phyloP scores from a whole-genome alignment of 2,329 filamentous ascomycete genomes.

The Microcyclosporella mali region DNA sequence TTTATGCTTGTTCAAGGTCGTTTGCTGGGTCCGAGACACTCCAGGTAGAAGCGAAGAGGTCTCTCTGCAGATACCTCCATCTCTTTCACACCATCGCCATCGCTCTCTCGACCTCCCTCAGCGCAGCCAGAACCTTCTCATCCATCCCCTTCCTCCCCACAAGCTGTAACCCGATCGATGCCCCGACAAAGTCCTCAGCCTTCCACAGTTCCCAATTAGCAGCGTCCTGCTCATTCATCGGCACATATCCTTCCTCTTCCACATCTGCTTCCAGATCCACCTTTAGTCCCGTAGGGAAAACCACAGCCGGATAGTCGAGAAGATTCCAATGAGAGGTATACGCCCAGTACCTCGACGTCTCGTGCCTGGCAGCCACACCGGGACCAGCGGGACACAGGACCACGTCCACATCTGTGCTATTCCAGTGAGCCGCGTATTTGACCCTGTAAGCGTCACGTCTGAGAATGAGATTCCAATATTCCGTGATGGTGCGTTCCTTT shows the following conservation, averaged over 20 bases:
- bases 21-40: background rate
- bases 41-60: background rate
- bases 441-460: slow-evolving; percentile 51
- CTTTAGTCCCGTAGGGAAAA: slow-evolving; percentile 53
- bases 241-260: slow-evolving; percentile 32
- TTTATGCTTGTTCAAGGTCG: background rate
- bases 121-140: slow-evolving; percentile 4
- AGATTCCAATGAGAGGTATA: slow-evolving; percentile 65
- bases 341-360: slow-evolving; percentile 54
- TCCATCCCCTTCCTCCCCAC: slow-evolving; percentile 6
- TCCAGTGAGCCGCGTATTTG: slow-evolving; percentile 60
- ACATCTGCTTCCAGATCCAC: slow-evolving; percentile 39
- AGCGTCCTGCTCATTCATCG: slow-evolving; percentile 43
- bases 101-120: slow-evolving; percentile 4
- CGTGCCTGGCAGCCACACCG: slow-evolving; percentile 48
- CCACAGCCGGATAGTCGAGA: slow-evolving; percentile 51
- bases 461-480: slow-evolving; percentile 55
- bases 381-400: slow-evolving; percentile 57
- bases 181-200: slow-evolving; percentile 12
- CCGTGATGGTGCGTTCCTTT: slow-evolving; percentile 41
- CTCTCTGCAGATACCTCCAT: background rate
- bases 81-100: slow-evolving; percentile 1
- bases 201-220: slow-evolving; percentile 45
- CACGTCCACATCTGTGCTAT: slow-evolving; percentile 54
- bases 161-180: slow-evolving; percentile 5